Conservation (phyloP, 2,329 filamentous ascomycete species). For the Fusarium sp. region DNA sequence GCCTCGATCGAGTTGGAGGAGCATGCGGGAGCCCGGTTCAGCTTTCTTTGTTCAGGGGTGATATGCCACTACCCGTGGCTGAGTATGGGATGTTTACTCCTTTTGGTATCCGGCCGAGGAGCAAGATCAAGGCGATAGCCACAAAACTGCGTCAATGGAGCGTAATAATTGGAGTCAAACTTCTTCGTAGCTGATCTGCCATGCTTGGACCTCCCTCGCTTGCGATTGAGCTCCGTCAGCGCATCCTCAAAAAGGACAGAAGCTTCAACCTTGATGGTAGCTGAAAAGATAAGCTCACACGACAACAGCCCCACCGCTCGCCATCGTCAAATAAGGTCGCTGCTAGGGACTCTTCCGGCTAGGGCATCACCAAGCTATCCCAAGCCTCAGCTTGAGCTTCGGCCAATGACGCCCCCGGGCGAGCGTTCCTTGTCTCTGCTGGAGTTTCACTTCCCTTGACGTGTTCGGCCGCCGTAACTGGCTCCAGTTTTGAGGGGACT, state of each 20-base stretch:
- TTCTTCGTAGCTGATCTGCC: not conserved
- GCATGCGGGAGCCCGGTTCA: not conserved
- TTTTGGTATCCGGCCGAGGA: not conserved
- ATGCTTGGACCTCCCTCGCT: not conserved
- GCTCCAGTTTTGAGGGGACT: constrained; percentile 13
- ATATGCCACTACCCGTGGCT: not conserved
- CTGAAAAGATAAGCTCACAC: not conserved
- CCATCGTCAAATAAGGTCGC: not conserved
- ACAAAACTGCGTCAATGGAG: not conserved
- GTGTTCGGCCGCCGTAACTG: constrained; percentile 16
- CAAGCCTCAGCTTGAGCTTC: not conserved
- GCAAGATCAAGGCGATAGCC: not conserved
- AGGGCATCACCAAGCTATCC: not conserved
- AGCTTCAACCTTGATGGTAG: not conserved
- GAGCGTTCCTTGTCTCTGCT: not conserved
- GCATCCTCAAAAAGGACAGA: not conserved
- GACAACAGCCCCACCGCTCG: not conserved
- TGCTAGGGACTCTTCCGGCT: not conserved
- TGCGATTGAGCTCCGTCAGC: not conserved
- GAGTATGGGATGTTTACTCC: not conserved
- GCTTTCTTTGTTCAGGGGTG: not conserved
- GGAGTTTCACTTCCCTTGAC: not conserved
- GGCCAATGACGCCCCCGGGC: not conserved
- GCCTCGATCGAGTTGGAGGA: not conserved
- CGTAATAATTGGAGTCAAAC: not conserved